These are phyloP conservation scores for Diaporthe nobilis DNA, from an alignment of 2,329 filamentous ascomycete genomes.

Conservation along the genomic window DNA sequence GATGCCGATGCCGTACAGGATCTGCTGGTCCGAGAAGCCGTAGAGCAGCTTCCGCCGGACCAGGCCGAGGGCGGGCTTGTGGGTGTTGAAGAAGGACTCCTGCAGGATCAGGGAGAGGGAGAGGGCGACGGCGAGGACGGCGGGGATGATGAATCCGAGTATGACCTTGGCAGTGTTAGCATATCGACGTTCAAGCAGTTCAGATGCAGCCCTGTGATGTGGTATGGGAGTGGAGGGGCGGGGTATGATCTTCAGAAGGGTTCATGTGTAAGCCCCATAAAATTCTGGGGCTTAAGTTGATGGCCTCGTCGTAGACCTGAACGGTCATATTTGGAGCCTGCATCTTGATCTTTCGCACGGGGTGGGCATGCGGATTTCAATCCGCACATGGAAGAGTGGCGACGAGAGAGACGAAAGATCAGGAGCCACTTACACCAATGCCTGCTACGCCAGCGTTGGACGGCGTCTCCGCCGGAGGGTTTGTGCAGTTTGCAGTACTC, in stretches of 20 bases:
- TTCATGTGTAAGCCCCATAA: not conserved
- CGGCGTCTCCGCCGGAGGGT: conserved; percentile 16
- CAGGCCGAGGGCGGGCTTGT: conserved; percentile 36
- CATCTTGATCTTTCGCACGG: not conserved
- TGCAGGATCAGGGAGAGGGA: conserved; percentile 41
- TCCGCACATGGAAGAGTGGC: too few relatives aligned
- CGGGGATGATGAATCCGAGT: conserved; percentile 41
- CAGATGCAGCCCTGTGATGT: not conserved
- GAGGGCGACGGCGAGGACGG: conserved; percentile 33
- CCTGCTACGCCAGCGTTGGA: conserved; percentile 37
- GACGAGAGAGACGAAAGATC: not conserved
- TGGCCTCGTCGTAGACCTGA: not conserved
- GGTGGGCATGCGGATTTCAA: not conserved
- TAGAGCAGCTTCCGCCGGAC: conserved; percentile 73
- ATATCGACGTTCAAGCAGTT: not conserved
- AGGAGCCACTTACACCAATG: conserved; percentile 35
- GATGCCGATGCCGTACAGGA: conserved; percentile 78
- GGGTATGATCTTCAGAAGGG: not conserved
- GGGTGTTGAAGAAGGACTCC: conserved; percentile 37
- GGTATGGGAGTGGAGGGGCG: not conserved
- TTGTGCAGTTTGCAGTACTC: conserved; percentile 19
- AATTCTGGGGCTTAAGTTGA: not conserved
- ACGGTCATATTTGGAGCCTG: not conserved
- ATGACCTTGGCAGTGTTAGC: conserved; percentile 37
- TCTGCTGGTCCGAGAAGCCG: conserved; percentile 77